Percentiles rank a stretch among this genome's conserved stretches.
Evolutionary conservation across 148 eudicot species (phyloP).

Genomic region (Diospyros lotus): DNA sequence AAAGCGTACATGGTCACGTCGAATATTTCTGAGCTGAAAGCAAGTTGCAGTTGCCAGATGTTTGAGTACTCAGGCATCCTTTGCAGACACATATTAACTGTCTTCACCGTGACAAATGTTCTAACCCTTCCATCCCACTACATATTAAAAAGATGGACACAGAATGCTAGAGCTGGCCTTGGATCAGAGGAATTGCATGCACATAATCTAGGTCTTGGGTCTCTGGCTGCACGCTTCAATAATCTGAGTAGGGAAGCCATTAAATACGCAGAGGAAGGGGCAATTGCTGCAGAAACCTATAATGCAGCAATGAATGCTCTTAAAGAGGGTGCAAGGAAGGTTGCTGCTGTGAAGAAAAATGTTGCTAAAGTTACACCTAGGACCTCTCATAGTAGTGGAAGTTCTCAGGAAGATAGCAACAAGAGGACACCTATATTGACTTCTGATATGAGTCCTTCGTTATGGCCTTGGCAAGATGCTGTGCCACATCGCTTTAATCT

Average conservation of each 20-base stretch:
- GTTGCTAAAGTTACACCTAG: slow-evolving; percentile 26
- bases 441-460: slow-evolving; percentile 18
- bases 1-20: slow-evolving; percentile 26
- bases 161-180: slow-evolving; percentile 24
- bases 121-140: slow-evolving; percentile 32
- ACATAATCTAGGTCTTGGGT: slow-evolving; percentile 15
- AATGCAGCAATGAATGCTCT: slow-evolving; percentile 19
- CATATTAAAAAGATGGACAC: slow-evolving; percentile 30
- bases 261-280: slow-evolving; percentile 33
- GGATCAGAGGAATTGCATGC: slow-evolving; percentile 12
- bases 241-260: slow-evolving; percentile 29
- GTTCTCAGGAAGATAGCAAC: slow-evolving; percentile 22
- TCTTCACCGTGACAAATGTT: slow-evolving; percentile 33
- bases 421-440: slow-evolving; percentile 11
- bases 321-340: slow-evolving; percentile 30
- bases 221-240: slow-evolving; percentile 27
- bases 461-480: slow-evolving; percentile 29
- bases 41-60: slow-evolving; percentile 36
- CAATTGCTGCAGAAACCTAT: slow-evolving; percentile 29
- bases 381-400: slow-evolving; percentile 17
- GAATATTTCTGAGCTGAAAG: slow-evolving; percentile 31
- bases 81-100: slow-evolving; percentile 31
- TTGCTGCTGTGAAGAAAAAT: slow-evolving; percentile 27
- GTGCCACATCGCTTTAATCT: slow-evolving; percentile 27
- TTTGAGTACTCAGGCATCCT: slow-evolving; percentile 31